These are phyloP conservation scores for Penicillium bialowiezense DNA, from an alignment of 495 filamentous ascomycete species.

Conservation along the genomic window DNA sequence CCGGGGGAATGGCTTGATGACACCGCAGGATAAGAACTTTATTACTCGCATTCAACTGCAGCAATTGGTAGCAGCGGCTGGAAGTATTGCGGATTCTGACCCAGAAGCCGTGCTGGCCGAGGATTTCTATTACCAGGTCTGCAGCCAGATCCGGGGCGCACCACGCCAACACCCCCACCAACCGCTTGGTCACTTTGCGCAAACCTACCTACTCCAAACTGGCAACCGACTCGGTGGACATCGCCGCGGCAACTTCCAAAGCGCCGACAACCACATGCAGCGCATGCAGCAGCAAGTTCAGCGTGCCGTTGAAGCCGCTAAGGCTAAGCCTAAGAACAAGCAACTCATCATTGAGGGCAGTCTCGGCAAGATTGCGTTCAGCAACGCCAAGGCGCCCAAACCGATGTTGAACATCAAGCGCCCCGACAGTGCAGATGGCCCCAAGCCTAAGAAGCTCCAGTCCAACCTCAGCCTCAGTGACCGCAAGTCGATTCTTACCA, in stretches of 20 bases:
- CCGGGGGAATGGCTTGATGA: slow-evolving; percentile 96
- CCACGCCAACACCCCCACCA: slow-evolving; percentile 84
- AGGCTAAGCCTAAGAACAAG: slow-evolving; percentile 95
- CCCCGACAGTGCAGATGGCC: slow-evolving; percentile 61
- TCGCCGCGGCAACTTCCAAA: slow-evolving; percentile 61
- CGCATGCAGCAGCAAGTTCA: slow-evolving; percentile 99
- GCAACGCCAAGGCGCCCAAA: slow-evolving; percentile 95
- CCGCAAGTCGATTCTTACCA: slow-evolving; percentile 74
- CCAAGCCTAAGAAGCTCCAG: slow-evolving; percentile 44
- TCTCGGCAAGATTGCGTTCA: slow-evolving; percentile 96
- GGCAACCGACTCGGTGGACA: slow-evolving; percentile 70
- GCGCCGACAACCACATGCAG: slow-evolving; percentile 95
- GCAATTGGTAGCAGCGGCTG: slow-evolving; percentile 88
- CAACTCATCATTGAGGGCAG: slow-evolving; percentile 98
- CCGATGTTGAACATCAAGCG: slow-evolving; percentile 94
- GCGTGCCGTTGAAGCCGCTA: slow-evolving; percentile 93
- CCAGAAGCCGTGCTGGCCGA: slow-evolving; percentile 77
- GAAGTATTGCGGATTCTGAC: slow-evolving; percentile 75
- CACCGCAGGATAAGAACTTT: slow-evolving; percentile 98
- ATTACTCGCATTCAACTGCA: slow-evolving; percentile 97
- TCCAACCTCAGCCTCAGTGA: slow-evolving; percentile 59
- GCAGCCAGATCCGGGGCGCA: slow-evolving; percentile 86
- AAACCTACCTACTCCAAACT: slow-evolving; percentile 95
- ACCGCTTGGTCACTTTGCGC: slow-evolving; percentile 91
- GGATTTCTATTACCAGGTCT: slow-evolving; percentile 99